Conservation (phyloP, 176 grass and related monocot species). For the Alloteropsis semialata region DNA sequence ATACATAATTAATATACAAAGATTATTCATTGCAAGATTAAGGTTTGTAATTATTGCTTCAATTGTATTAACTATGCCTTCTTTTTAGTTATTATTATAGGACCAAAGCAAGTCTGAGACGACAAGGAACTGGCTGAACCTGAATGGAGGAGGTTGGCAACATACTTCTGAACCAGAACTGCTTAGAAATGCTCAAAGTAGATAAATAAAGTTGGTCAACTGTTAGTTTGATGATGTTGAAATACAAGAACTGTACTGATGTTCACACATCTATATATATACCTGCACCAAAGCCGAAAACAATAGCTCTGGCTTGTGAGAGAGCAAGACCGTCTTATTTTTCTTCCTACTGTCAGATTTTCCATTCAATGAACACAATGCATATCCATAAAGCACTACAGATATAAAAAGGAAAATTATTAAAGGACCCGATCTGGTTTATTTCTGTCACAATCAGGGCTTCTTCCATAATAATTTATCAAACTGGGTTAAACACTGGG, state of each 20-base stretch:
- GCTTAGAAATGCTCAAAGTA: conserved; percentile 13
- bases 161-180: not conserved
- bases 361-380: not conserved
- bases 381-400: not conserved
- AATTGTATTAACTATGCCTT: not conserved
- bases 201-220: conserved; percentile 33
- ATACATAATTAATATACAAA: not conserved
- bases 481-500: not conserved
- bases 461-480: not conserved
- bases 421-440: not conserved
- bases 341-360: not conserved
- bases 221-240: conserved; percentile 15
- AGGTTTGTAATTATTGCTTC: not conserved
- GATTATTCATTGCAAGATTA: not conserved
- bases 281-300: not conserved
- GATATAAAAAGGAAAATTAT: not conserved
- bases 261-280: not conserved
- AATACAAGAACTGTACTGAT: not conserved
- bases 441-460: not conserved
- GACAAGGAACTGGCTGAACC: not conserved
- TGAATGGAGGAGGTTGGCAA: conserved; percentile 16
- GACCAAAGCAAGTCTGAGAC: not conserved
- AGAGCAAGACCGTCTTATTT: not conserved
- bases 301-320: not conserved
- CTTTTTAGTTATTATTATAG: not conserved